These are phyloP conservation scores for Pontederia crassipes DNA, from an alignment of 176 grass and related monocot genomes.

Conservation along the genomic window DNA sequence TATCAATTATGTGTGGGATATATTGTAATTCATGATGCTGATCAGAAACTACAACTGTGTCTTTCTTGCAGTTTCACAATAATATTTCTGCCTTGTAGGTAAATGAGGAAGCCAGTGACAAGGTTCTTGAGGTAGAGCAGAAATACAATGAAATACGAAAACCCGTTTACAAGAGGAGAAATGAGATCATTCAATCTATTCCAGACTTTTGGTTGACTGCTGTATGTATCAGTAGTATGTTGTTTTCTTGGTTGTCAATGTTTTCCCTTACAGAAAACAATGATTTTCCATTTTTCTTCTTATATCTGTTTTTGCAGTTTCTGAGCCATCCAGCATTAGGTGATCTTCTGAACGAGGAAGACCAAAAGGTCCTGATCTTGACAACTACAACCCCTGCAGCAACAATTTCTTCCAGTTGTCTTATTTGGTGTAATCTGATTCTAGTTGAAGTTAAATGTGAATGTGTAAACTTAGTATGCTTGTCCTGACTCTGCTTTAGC, in stretches of 20 bases:
- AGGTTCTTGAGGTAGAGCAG: constrained; percentile 84
- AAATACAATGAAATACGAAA: constrained; percentile 78
- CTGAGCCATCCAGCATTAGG: constrained; percentile 73
- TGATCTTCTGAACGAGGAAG: constrained; percentile 62
- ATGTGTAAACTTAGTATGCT: too few relatives aligned
- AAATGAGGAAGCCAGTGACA: constrained; percentile 80
- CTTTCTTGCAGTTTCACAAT: neutral
- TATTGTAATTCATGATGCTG: neutral
- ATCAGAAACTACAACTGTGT: neutral
- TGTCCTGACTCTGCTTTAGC: too few relatives aligned
- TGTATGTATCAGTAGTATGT: constrained; percentile 28
- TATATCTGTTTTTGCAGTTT: constrained; percentile 43
- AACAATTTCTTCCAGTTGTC: too few relatives aligned
- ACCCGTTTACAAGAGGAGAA: constrained; percentile 56
- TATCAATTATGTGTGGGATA: neutral
- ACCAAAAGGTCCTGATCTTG: constrained; percentile 45
- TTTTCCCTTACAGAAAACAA: neutral
- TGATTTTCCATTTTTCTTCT: neutral
- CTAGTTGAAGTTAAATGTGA: too few relatives aligned
- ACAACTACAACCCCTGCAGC: too few relatives aligned
- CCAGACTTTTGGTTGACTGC: constrained; percentile 88
- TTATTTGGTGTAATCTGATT: too few relatives aligned
- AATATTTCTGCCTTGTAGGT: constrained; percentile 33
- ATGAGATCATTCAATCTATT: constrained; percentile 68
- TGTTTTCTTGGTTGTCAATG: constrained; percentile 4